Conservation (phyloP, 1,284 basidiomycete species). For the Grifola frondosa region DNA sequence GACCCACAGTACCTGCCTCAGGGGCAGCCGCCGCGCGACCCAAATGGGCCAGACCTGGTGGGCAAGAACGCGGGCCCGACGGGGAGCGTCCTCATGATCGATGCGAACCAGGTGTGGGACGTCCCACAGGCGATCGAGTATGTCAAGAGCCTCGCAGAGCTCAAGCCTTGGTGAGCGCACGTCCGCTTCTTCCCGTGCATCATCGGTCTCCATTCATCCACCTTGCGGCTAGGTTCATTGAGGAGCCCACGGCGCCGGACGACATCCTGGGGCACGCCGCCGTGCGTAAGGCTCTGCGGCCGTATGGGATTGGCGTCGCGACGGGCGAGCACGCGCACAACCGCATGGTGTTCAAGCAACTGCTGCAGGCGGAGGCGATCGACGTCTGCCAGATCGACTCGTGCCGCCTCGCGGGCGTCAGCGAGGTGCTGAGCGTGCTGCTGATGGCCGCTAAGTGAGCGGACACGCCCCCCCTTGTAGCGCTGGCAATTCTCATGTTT, state of each 20-base stretch:
- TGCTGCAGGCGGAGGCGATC: conserved; percentile 90
- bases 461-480: conserved; percentile 7
- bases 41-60: conserved; percentile 58
- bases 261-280: conserved; percentile 86
- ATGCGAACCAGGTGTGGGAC: conserved; percentile 97
- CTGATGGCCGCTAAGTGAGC: conserved; percentile 88
- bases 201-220: too few species aligned
- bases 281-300: conserved; percentile 78
- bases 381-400: conserved; percentile 97
- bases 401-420: conserved; percentile 89
- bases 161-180: conserved; percentile 85
- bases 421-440: conserved; percentile 90
- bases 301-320: conserved; percentile 87
- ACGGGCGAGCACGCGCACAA: conserved; percentile 97
- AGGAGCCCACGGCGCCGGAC: conserved; percentile 93
- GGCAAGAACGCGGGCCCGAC: conserved; percentile 96
- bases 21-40: conserved; percentile 57
- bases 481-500: conserved; percentile 1
- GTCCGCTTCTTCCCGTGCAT: too few species aligned
- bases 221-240: conserved; percentile 98
- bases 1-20: conserved; percentile 73
- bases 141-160: conserved; percentile 75
- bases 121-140: conserved; percentile 92
- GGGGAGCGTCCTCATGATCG: conserved; percentile 93
- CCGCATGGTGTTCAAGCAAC: conserved; percentile 96